phyloP scores from a whole-genome alignment of 139 green algal species.

The Chlorella sp. region DNA sequence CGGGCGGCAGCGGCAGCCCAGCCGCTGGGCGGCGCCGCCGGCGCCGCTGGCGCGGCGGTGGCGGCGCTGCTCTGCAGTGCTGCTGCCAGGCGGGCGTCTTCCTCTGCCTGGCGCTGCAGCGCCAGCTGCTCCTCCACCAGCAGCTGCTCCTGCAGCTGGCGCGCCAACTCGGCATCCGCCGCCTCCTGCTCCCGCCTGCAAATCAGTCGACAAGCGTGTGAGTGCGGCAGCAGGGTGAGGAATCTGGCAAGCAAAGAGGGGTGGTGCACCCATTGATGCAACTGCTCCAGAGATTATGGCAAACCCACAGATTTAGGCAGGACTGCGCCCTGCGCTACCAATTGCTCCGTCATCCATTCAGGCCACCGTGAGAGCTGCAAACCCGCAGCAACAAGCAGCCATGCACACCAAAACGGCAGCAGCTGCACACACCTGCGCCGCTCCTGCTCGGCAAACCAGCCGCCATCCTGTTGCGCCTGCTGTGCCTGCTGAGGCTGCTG shows the following conservation, averaged over 20 bases:
- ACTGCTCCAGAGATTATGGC: no score
- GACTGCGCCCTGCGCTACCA: no score
- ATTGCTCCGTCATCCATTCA: no score
- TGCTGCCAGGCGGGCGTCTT: not conserved
- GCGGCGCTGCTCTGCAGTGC: not conserved
- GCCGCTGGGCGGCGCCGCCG: not conserved
- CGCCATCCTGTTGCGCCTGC: not conserved
- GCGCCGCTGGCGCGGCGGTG: not conserved
- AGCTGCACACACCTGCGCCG: not conserved
- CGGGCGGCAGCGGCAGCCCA: not conserved
- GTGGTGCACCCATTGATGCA: no score
- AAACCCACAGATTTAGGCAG: no score
- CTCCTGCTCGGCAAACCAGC: not conserved
- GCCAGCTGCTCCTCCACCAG: slow-evolving; percentile 4
- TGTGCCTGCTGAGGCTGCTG: not conserved
- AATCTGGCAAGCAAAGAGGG: no score
- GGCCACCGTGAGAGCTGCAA: no score
- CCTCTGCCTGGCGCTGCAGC: not conserved
- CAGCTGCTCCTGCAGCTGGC: slow-evolving; percentile 34
- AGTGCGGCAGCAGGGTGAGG: no score
- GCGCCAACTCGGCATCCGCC: slow-evolving; percentile 13
- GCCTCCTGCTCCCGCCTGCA: slow-evolving; percentile 15
- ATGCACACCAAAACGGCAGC: no score
- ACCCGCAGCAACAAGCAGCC: no score
- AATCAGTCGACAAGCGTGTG: no score